Conservation (phyloP, 1,139 yeast species). For the Geotrichum carabidarum region DNA sequence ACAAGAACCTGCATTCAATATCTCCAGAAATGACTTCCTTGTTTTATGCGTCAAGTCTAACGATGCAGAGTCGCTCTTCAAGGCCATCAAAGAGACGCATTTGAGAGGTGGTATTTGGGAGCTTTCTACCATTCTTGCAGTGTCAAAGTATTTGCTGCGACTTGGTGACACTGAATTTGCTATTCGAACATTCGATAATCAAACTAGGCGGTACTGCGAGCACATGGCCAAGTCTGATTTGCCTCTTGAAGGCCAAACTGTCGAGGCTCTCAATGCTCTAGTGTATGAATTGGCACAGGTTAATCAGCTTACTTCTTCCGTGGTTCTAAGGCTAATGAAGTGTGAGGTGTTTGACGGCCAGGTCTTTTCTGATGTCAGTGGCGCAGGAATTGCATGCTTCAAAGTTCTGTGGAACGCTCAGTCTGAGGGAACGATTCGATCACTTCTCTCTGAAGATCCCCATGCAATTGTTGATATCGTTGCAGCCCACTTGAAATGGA, state of each 20-base stretch:
- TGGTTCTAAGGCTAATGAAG: conserved; percentile 23
- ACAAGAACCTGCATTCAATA: conserved; percentile 13
- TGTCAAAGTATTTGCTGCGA: conserved; percentile 24
- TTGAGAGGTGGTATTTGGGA: conserved; percentile 35
- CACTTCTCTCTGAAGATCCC: conserved; percentile 4
- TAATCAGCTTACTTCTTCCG: conserved; percentile 15
- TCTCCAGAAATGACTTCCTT: conserved; percentile 26
- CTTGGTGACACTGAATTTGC: conserved; percentile 27
- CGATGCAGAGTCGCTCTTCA: conserved; percentile 26
- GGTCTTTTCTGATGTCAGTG: conserved; percentile 24
- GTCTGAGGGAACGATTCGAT: conserved; percentile 6
- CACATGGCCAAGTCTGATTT: conserved; percentile 4
- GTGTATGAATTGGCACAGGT: conserved; percentile 18
- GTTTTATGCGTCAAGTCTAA: conserved; percentile 23
- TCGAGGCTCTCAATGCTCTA: conserved; percentile 22
- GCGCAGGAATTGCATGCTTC: conserved; percentile 25
- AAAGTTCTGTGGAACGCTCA: conserved; percentile 24
- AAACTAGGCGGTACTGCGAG: conserved; percentile 18
- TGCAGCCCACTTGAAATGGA: conserved; percentile 27
- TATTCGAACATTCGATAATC: conserved; percentile 25
- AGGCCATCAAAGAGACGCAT: conserved; percentile 35
- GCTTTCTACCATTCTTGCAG: conserved; percentile 31
- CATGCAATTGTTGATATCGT: conserved; percentile 23
- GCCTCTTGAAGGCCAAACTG: conserved; percentile 14
- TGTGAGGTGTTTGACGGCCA: conserved; percentile 25